Conservation (phyloP, 495 filamentous ascomycete species). For the Ramalina intermedia region DNA sequence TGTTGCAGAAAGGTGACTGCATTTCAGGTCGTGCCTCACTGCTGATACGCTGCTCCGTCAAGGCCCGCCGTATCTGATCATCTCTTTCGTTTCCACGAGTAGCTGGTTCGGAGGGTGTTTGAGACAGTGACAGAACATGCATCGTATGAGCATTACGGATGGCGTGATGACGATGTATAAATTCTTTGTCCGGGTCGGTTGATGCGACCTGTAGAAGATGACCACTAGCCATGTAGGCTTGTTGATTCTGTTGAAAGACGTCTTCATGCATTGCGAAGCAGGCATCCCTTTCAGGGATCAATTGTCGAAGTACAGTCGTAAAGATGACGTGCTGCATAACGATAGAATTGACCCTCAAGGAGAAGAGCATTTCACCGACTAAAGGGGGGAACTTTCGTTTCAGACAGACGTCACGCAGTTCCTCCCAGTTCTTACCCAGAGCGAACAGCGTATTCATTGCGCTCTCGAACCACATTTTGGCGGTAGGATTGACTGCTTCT, state of each 20-base stretch:
- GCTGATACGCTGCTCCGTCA: too few relatives aligned
- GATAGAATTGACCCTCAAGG: conserved; percentile 38
- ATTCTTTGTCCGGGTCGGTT: too few relatives aligned
- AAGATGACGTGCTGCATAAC: conserved; percentile 46
- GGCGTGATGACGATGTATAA: not conserved
- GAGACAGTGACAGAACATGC: not conserved
- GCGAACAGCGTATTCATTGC: not conserved
- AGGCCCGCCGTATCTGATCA: too few relatives aligned
- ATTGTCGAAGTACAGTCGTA: conserved; percentile 30
- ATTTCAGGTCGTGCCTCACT: not conserved
- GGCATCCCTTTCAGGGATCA: conserved; percentile 8
- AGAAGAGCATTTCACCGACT: conserved; percentile 39
- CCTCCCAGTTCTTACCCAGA: conserved; percentile 19
- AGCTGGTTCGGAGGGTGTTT: too few relatives aligned
- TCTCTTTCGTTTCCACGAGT: too few relatives aligned
- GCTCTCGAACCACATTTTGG: not conserved
- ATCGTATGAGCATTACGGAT: not conserved
- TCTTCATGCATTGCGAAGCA: conserved; percentile 8
- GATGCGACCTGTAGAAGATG: not conserved
- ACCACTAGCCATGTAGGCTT: not conserved
- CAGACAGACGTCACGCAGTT: conserved; percentile 19
- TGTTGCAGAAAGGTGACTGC: not conserved
- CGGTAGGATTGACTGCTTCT: not conserved
- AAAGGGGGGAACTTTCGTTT: conserved; percentile 40
- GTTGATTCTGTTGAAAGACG: conserved; percentile 14